Conservation (phyloP, 2,329 filamentous ascomycete genomes). For the Coleophoma eucalyptorum region DNA sequence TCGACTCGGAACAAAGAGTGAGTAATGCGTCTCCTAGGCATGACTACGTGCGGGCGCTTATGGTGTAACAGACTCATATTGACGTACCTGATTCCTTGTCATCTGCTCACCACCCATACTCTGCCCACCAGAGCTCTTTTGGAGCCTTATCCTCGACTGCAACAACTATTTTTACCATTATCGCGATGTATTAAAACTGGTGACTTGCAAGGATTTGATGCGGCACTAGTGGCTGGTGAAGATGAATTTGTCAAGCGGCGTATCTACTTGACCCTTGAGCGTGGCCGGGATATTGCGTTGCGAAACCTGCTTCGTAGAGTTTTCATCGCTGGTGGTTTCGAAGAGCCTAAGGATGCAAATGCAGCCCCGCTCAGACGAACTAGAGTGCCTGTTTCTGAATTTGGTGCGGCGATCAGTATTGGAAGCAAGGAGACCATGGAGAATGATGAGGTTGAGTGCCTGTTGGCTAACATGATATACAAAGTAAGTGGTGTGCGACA, state of each 20-base stretch:
- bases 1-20: conserved; percentile 78
- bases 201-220: conserved; percentile 79
- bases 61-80: conserved; percentile 72
- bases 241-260: conserved; percentile 90
- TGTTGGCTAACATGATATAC: conserved; percentile 96
- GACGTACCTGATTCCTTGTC: conserved; percentile 91
- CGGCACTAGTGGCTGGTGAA: conserved; percentile 75
- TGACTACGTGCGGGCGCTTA: conserved; percentile 53
- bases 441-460: conserved; percentile 89
- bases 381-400: conserved; percentile 78
- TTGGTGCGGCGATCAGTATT: conserved; percentile 78
- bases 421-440: conserved; percentile 67
- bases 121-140: conserved; percentile 73
- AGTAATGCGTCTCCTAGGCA: conserved; percentile 23
- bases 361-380: conserved; percentile 63
- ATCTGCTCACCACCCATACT: conserved; percentile 81
- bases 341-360: conserved; percentile 68
- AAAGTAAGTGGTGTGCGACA: no score
- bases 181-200: conserved; percentile 76
- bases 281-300: conserved; percentile 85
- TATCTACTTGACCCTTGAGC: conserved; percentile 91
- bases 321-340: conserved; percentile 79
- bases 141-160: conserved; percentile 69
- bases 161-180: conserved; percentile 75
- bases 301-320: conserved; percentile 92